These are phyloP conservation scores for Acmispon strigosus DNA, from an alignment of 306 rosid species.

Conservation along the genomic window DNA sequence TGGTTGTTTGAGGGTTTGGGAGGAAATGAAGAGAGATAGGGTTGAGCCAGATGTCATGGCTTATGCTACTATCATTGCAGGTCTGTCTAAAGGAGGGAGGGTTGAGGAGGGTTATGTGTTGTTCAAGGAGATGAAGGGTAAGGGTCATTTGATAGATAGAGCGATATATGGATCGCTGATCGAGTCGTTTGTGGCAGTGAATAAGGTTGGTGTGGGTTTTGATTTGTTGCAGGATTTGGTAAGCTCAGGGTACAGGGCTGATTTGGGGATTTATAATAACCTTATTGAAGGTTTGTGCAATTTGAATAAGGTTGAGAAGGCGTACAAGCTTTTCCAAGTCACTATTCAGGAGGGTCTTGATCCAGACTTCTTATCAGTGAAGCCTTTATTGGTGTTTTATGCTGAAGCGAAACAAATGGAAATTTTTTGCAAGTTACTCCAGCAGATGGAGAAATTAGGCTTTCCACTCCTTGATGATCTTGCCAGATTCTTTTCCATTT, in stretches of 20 bases:
- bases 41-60: conserved; percentile 69
- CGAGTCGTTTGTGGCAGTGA: conserved; percentile 56
- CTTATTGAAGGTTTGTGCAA: conserved; percentile 73
- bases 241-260: conserved; percentile 66
- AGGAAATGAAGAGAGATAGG: conserved; percentile 64
- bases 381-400: conserved; percentile 49
- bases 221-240: conserved; percentile 73
- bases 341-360: conserved; percentile 53
- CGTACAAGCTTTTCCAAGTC: conserved; percentile 58
- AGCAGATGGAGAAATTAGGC: conserved; percentile 53
- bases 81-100: conserved; percentile 53
- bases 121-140: conserved; percentile 77
- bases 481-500: conserved; percentile 38
- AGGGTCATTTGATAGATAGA: conserved; percentile 67
- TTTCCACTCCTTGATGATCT: conserved; percentile 45
- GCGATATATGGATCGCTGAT: conserved; percentile 53
- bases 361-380: conserved; percentile 44
- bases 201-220: conserved; percentile 56
- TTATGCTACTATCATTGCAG: conserved; percentile 55
- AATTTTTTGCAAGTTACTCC: conserved; percentile 47
- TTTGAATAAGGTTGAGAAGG: conserved; percentile 54
- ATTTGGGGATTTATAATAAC: conserved; percentile 61
- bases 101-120: conserved; percentile 54
- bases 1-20: conserved; percentile 69
- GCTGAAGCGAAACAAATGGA: conserved; percentile 42